phyloP scores from a whole-genome alignment of 106 monocot species.

The Dendrobium nobile region DNA sequence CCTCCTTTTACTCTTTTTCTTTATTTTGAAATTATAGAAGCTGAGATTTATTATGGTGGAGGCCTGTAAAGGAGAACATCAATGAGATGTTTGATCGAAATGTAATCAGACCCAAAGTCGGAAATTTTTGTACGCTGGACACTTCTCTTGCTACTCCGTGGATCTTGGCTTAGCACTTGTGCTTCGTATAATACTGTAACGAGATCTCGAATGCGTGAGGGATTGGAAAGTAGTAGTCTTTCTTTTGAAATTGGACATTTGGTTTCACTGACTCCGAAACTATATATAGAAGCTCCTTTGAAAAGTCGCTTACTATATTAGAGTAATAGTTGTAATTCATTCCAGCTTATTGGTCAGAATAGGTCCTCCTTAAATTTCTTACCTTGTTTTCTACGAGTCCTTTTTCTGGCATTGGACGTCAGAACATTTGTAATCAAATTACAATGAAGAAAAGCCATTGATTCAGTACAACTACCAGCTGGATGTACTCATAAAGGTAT shows the following conservation, averaged over 20 bases:
- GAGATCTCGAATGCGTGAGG: neutral
- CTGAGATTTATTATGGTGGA: neutral
- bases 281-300: neutral
- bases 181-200: neutral
- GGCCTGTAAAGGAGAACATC: neutral
- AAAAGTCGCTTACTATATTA: neutral
- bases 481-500: no score
- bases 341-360: neutral
- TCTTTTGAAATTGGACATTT: neutral
- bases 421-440: no score
- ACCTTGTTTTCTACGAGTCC: neutral
- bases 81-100: neutral
- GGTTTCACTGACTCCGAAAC: neutral
- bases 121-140: neutral
- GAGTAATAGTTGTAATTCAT: neutral
- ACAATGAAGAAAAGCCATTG: no score
- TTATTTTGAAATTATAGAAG: neutral
- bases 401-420: no score
- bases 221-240: neutral
- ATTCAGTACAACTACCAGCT: no score
- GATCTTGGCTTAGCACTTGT: neutral
- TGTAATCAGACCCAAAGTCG: neutral
- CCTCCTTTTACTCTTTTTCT: neutral
- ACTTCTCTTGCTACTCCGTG: neutral
- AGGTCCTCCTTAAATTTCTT: neutral